phyloP scores from a whole-genome alignment of 2,329 filamentous ascomycete genomes.

The Clonostachys byssicola region DNA sequence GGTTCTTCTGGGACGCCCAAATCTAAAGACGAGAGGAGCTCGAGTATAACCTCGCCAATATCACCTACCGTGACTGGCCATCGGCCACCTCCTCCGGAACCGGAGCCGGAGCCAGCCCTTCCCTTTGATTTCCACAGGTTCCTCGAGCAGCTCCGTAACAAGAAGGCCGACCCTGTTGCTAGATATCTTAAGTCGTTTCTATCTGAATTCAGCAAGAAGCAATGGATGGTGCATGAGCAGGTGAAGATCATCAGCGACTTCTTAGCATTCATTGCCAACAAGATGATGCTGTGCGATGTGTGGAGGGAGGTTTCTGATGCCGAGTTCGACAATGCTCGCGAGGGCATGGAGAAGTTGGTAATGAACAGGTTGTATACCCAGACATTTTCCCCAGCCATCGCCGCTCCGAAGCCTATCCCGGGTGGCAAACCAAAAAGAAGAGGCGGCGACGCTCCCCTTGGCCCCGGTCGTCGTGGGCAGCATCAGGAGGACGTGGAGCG shows the following conservation, averaged over 20 bases:
- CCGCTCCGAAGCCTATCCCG: constrained; percentile 70
- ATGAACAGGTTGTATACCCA: constrained; percentile 97
- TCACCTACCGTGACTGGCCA: constrained; percentile 48
- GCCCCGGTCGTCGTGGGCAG: constrained; percentile 84
- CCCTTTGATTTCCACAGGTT: constrained; percentile 98
- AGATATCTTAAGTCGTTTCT: constrained; percentile 94
- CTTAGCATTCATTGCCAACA: constrained; percentile 92
- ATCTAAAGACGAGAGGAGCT: constrained; percentile 27
- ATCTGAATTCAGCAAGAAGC: constrained; percentile 90
- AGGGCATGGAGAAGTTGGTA: constrained; percentile 99
- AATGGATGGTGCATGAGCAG: constrained; percentile 99
- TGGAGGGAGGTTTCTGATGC: constrained; percentile 95
- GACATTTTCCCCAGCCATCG: constrained; percentile 93
- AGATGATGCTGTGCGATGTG: constrained; percentile 96
- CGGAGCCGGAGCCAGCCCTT: constrained; percentile 74
- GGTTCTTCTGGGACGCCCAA: constrained; percentile 23
- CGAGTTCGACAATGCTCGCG: constrained; percentile 96
- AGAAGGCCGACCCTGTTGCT: constrained; percentile 96
- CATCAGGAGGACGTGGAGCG: constrained; percentile 98
- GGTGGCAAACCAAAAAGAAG: constrained; percentile 65
- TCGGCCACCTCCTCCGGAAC: constrained; percentile 66
- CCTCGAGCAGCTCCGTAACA: constrained; percentile 89
- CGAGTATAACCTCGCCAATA: constrained; percentile 26
- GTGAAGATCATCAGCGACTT: constrained; percentile 99
- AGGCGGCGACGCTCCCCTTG: constrained; percentile 64